Evolutionary conservation across 2,329 filamentous ascomycete genomes (phyloP), one percentile per base, ranked within the genome.

Genomic region (Blumeriella jaapii): DNA sequence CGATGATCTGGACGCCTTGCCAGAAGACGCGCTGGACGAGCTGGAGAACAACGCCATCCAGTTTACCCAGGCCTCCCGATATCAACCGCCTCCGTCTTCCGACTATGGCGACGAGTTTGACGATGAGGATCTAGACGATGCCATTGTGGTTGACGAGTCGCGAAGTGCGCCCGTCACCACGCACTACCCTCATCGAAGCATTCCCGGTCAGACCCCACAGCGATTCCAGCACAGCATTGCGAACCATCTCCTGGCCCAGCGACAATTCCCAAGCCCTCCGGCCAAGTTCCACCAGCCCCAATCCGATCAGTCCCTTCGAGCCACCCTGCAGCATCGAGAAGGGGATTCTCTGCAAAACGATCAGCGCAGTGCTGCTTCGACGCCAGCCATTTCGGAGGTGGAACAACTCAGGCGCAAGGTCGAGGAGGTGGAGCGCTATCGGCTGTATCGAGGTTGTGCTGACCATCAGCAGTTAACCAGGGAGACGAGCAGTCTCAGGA

Each of bases 1-100:
- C 53, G 74, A 77, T 52, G 73, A 67, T 41, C 63, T 81, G 47
- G 73, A 80, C 54, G 63, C 68, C 25, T 59, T 80, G 26, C 69
- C 74, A 44, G 63, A 67, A 42, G 65, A 67, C 43, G 62, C 63
- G 29, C 59, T 80, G 3, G 64, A 72, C 47, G 72, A 78, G 52
- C 68, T 81, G 42, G 76, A 81, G 52, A 68, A 69, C 49, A 68
- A 69, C 50, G 75, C 75, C 24, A 71, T 78, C 44, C 68, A 69
- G 46, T 67, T 67, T 46, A 78, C 45, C 17, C 46, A 48, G 38
- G 42, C 39, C 31, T 17, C 38, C 33, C 41, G 14, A 38, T 29
- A 20, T 8, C 50, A 48, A 20, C 28, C 35, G 7, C 35, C 48
- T 23, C 46, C 50, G 14, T 58, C 55, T 7, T 58, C 55, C n/a